phyloP scores from a whole-genome alignment of 2,329 filamentous ascomycete species.

The Ampelomyces quisqualis region DNA sequence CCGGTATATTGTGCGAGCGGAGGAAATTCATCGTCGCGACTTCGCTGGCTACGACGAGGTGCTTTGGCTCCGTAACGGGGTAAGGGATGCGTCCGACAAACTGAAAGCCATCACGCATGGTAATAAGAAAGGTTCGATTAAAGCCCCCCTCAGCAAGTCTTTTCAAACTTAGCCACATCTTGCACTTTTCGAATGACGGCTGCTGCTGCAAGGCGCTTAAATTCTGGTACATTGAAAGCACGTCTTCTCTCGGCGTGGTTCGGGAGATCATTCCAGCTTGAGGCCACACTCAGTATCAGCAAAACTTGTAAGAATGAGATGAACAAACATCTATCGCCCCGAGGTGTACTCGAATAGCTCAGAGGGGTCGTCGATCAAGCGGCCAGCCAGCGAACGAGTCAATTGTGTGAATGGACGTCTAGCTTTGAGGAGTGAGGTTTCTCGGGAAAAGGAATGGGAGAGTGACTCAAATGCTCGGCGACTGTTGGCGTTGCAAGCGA shows the following conservation, averaged over 20 bases:
- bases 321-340: constrained; percentile 26
- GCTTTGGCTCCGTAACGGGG: constrained; percentile 22
- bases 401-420: constrained; percentile 1
- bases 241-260: constrained; percentile 22
- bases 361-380: constrained; percentile 9
- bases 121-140: constrained; percentile 28
- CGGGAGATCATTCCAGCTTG: constrained; percentile 22
- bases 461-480: background rate
- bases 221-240: constrained; percentile 21
- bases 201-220: constrained; percentile 31
- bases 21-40: constrained; percentile 44
- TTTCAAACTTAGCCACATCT: constrained; percentile 27
- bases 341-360: constrained; percentile 27
- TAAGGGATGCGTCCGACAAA: constrained; percentile 31
- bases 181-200: constrained; percentile 21
- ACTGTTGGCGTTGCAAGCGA: background rate
- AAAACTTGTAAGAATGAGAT: constrained; percentile 1
- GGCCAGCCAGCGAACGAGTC: constrained; percentile 6
- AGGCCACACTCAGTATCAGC: constrained; percentile 13
- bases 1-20: constrained; percentile 34
- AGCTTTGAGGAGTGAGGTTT: background rate
- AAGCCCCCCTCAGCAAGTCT: constrained; percentile 30
- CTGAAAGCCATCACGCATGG: constrained; percentile 28
- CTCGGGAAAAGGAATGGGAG: background rate
- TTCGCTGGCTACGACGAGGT: constrained; percentile 41